Base-by-base conservation (phyloP, 2,329 filamentous ascomycete species). In the Alternaria tenuissima region DNA sequence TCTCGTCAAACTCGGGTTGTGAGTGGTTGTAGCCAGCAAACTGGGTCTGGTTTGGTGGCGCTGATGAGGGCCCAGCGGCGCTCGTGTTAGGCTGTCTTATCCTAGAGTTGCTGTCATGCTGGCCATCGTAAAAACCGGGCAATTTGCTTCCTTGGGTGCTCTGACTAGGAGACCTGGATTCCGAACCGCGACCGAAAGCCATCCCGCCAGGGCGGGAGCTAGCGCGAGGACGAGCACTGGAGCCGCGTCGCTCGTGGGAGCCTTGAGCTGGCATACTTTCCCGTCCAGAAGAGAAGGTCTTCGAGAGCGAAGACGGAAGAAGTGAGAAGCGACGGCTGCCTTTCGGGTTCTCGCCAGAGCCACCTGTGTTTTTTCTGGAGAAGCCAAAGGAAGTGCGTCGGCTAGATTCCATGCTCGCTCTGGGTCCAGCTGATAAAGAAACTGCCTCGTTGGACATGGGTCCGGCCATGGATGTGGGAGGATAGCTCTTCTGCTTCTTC, bases 391-490 rank as follows among this genome's bases (percentile, higher is more conserved):
- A 84, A 9, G 82, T 80, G 43, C 83, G 78, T 22, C 82, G 78
- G 44, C 78, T 78, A 4, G 81, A 83, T 32, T 85, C 83, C 39
- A 75, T 82, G n/a, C 82, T 84, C 34, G 78, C 79, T 44, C 83
- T 75, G 24, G 80, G 77, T 16, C 24, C 48, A 16, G 66, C 48
- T 59, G n/a, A 61, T 55, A 42, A 42, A 34, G 49, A 55, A 32
- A 70, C 57, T 46, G 83, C 78, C 85, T 88, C 87, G 48, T 85
- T 85, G 6, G 87, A 82, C 78, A 91, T 87, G 2, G 88, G 83
- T 64, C 90, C 90, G 63, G 90, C 87, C 93, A 97, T 96, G 81
- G 93, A 97, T 48, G 94, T 91, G 4, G 94, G 94, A 57, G 94
- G 94, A 73, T 97, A 96, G 65, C 87, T 89, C 76, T 88, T 89